phyloP scores from a whole-genome alignment of 169 alveolate species.

The Eimeria sp. region DNA sequence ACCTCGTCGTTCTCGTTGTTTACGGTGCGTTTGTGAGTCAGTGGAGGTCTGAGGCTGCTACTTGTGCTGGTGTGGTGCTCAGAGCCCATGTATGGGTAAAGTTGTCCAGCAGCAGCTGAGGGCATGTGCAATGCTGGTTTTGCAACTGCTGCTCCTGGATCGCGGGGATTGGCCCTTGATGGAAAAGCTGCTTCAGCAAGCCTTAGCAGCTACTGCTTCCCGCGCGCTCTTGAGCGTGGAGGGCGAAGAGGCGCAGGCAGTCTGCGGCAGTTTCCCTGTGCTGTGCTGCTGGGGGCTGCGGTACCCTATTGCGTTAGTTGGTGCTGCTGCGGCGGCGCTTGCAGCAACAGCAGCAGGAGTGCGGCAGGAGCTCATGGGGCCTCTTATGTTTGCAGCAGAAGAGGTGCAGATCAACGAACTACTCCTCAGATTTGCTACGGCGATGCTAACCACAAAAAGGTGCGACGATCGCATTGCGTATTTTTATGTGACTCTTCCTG shows the following conservation, averaged over 20 bases:
- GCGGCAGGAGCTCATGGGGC: constrained; percentile 55
- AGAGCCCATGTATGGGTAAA: constrained; percentile 17
- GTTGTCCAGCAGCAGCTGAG: constrained; percentile 53
- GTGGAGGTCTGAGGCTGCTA: not conserved
- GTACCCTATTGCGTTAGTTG: constrained; percentile 28
- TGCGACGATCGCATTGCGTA: not conserved
- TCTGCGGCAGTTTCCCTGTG: constrained; percentile 50
- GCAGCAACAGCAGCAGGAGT: constrained; percentile 58
- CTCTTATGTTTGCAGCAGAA: constrained; percentile 16
- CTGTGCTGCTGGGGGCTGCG: constrained; percentile 70
- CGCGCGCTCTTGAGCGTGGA: not conserved
- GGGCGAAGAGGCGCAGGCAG: constrained; percentile 40
- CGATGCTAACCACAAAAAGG: constrained; percentile 47
- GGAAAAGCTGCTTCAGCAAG: constrained; percentile 54
- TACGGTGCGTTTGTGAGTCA: not conserved
- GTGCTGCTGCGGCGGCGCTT: constrained; percentile 67
- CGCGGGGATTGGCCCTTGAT: constrained; percentile 64
- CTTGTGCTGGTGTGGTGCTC: constrained; percentile 44
- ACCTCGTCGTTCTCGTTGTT: not conserved
- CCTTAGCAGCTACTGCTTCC: constrained; percentile 53
- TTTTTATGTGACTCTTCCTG: not conserved
- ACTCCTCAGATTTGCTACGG: constrained; percentile 63
- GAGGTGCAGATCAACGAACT: constrained; percentile 50
- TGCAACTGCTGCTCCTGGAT: constrained; percentile 56
- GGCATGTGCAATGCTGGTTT: constrained; percentile 55